Percentiles rank a stretch among this genome's conserved stretches.
Conservation (phyloP, 208 protist genomes). For the Tritrichomonas foetus region DNA sequence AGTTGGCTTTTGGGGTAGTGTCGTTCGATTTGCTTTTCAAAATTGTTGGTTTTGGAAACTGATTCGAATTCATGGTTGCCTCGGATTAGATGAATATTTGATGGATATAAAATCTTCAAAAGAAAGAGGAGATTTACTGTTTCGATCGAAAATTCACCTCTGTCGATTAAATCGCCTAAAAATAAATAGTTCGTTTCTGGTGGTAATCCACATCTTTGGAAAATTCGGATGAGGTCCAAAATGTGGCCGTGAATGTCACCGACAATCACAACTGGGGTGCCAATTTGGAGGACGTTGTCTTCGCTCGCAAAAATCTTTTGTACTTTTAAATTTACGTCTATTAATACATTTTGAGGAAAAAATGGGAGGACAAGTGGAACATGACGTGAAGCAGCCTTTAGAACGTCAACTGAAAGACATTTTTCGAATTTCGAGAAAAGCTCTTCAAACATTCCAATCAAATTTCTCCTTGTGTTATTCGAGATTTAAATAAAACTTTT, state of each 20-base stretch:
- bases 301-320: background rate
- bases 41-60: too few relatives aligned
- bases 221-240: background rate
- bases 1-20: too few relatives aligned
- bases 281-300: background rate
- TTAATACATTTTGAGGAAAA: too few relatives aligned
- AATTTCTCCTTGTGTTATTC: too few relatives aligned
- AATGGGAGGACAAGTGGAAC: too few relatives aligned
- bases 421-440: too few relatives aligned
- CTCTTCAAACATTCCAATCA: too few relatives aligned
- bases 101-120: background rate
- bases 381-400: too few relatives aligned
- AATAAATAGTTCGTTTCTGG: background rate
- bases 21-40: too few relatives aligned
- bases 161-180: background rate
- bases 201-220: background rate
- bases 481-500: too few relatives aligned
- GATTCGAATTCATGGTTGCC: background rate
- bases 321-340: too few relatives aligned
- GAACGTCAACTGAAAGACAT: too few relatives aligned
- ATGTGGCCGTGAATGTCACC: background rate
- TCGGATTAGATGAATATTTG: background rate
- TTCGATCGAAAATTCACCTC: background rate
- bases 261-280: background rate
- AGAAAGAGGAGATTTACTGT: background rate